Evolutionary conservation across 2,329 filamentous ascomycete species (phyloP), one percentile per base, ranked within the genome.

Genomic region (Penicillium sp.): DNA sequence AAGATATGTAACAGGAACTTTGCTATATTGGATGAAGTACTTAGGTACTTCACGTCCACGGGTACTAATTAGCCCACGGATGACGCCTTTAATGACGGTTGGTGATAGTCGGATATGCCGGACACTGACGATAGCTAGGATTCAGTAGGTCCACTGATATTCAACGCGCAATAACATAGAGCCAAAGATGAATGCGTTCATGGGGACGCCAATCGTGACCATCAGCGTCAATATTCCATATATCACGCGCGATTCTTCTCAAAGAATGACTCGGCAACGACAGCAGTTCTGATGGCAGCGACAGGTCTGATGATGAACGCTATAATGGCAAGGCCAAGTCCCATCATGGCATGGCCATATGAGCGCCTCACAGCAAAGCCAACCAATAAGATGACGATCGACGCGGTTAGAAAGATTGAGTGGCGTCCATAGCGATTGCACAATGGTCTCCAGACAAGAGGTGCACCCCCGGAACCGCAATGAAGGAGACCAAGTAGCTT

Each of bases 141-240:
- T 67, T 66, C 69, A 77, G 54, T 74, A 79, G 16, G 77, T 75
- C 75, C 75, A 78, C 2, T 71, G 64, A 35, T 74, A 79, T 1
- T 71, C 70, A 5, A 71, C 67, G 9, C 71, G 65, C 39, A 71
- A 58, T 0, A 70, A 68, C 0, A 77, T 73, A 18, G 60, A 60
- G 1, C 58, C 58, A 15, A 61, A 56, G 3, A 62, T 43, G 15
- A 61, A 54, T 0, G 58, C 56, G 1, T 53, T 52, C 14, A 64
- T 45, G 1, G 70, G 70, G 4, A 68, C 63, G 15, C 71, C 71
- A 10, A 74, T 44, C 0, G 70, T 73, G 2, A 73, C 60, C 56
- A 74, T 66, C 17, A 61, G 55, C 33, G 73, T 75, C 74, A 77
- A 9, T 73, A 62, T 8, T 74, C 74, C 68, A 77, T 75, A 37